Evolutionary conservation across 2,329 filamentous ascomycete species (phyloP).

Genomic region (Harringtonia lauricola): DNA sequence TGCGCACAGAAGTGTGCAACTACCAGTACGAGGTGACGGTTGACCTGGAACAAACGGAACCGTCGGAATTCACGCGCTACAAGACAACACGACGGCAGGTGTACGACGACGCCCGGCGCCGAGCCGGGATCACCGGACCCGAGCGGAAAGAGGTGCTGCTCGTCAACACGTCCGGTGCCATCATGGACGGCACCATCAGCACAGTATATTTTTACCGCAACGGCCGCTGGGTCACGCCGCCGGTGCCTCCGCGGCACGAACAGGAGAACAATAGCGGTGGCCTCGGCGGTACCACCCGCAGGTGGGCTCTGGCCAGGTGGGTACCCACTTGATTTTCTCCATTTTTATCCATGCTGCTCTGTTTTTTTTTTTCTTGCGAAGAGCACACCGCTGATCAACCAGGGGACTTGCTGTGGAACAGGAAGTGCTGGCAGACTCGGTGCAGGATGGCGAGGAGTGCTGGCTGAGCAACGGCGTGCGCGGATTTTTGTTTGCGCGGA

Average conservation of each 20-base stretch:
- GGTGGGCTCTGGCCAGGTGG: slow-evolving; percentile 68
- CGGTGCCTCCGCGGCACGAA: slow-evolving; percentile 33
- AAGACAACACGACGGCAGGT: slow-evolving; percentile 69
- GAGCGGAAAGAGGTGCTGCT: slow-evolving; percentile 64
- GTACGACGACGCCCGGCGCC: slow-evolving; percentile 59
- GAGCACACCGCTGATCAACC: neutral
- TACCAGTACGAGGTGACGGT: slow-evolving; percentile 31
- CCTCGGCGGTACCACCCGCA: slow-evolving; percentile 69
- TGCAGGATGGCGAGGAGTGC: slow-evolving; percentile 64
- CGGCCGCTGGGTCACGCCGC: slow-evolving; percentile 71
- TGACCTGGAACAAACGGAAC: slow-evolving; percentile 27
- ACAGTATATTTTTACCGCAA: slow-evolving; percentile 71
- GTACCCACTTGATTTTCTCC: slow-evolving; percentile 9
- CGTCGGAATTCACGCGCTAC: slow-evolving; percentile 63
- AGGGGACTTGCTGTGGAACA: slow-evolving; percentile 56
- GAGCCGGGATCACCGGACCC: slow-evolving; percentile 44
- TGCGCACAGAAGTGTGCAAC: slow-evolving; percentile 13
- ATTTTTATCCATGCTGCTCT: neutral
- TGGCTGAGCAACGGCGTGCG: slow-evolving; percentile 85
- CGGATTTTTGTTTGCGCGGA: slow-evolving; percentile 53
- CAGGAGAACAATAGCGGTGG: slow-evolving; percentile 51
- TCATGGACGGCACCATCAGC: slow-evolving; percentile 81
- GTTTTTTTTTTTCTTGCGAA: neutral
- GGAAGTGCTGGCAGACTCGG: slow-evolving; percentile 42
- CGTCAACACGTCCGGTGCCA: slow-evolving; percentile 48